Base-by-base conservation (phyloP, 2,329 filamentous ascomycete species). In the Ophiostoma triangulosporum region DNA sequence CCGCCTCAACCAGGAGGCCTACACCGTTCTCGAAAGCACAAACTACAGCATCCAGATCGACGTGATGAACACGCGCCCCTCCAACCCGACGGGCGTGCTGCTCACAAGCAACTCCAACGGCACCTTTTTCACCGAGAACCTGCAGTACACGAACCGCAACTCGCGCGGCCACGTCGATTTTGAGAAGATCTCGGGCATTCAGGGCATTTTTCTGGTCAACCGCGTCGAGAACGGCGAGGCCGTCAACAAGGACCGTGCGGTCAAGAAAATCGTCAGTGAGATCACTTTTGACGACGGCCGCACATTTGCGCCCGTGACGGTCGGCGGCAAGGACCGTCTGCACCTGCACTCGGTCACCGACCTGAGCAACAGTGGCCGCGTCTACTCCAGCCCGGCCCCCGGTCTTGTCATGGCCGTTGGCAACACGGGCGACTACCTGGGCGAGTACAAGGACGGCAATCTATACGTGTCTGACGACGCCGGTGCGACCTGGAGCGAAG, bases 41-140 rank as follows among this genome's bases (percentile, higher is more conserved):
- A 91, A 95, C 64, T 96, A 98, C 72, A 96, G 91, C 71, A 89
- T 98, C 61, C 91, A 97, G 69, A 82, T 98, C 53, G 90, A 97
- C 67, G 90, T 97, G 58, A 83, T 91, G 77, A 88, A 84, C 1
- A 73, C 73, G 36, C 73, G 71, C 45, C 76, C 76, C 12, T 77
- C 75, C 1, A 79, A 77, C 35, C 79, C 84, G 0, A 91, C 95
- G 79, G 94, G 93, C 32, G 82, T 86, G 11, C 74, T 98, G 54
- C 91, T 96, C 63, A 95, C 89, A 6, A 97, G 91, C 65, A 98
- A 98, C 66, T 97, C 90, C 31, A 94, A 97, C 64, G 93, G 93
- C 57, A 96, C 89, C 2, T 96, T 91, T 67, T 98, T 97, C 65
- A 93, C 86, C 2, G 83, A 85, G 63, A 97, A 95, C 62, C 78